phyloP scores from a whole-genome alignment of 768 basidiomycete species.

The Gymnopilus junonius region DNA sequence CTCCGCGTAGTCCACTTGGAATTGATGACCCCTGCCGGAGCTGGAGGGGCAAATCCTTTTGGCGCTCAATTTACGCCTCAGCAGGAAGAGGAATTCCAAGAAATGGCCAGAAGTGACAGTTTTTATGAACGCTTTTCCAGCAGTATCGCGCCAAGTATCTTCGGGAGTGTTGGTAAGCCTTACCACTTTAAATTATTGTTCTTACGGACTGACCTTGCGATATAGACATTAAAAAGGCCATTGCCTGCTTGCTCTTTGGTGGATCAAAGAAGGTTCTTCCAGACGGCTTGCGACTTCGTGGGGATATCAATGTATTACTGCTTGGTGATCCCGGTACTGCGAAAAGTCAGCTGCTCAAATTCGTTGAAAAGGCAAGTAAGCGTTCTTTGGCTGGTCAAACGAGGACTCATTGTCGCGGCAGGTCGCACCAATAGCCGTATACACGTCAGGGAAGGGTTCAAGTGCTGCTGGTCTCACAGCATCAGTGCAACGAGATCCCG shows the following conservation, averaged over 20 bases:
- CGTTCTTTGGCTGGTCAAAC: not conserved
- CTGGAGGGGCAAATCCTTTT: constrained; percentile 80
- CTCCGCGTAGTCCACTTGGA: constrained; percentile 93
- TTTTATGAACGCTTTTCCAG: constrained; percentile 94
- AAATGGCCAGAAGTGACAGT: constrained; percentile 85
- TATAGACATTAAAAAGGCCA: constrained; percentile 96
- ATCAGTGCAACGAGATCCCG: constrained; percentile 91
- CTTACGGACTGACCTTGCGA: constrained; percentile 12
- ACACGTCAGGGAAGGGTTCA: constrained; percentile 97
- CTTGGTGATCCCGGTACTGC: constrained; percentile 99
- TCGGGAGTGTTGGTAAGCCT: constrained; percentile 81
- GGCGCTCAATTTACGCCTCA: constrained; percentile 90
- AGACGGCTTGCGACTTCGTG: constrained; percentile 95
- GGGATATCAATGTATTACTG: constrained; percentile 96
- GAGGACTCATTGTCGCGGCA: not conserved
- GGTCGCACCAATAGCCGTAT: constrained; percentile 98
- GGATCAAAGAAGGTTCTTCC: constrained; percentile 97
- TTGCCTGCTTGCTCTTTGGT: constrained; percentile 94
- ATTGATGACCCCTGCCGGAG: constrained; percentile 76
- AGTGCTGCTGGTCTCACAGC: constrained; percentile 99
- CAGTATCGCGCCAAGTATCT: constrained; percentile 97
- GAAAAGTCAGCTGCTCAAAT: constrained; percentile 96
- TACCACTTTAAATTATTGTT: not conserved
- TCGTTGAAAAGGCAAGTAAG: constrained; percentile 85
- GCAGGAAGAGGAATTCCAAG: constrained; percentile 95